A percentile compares a stretch with the other conserved stretches of the same genome.
phyloP scores from a whole-genome alignment of 2,329 filamentous ascomycete genomes.

The Westerdykella sp. region DNA sequence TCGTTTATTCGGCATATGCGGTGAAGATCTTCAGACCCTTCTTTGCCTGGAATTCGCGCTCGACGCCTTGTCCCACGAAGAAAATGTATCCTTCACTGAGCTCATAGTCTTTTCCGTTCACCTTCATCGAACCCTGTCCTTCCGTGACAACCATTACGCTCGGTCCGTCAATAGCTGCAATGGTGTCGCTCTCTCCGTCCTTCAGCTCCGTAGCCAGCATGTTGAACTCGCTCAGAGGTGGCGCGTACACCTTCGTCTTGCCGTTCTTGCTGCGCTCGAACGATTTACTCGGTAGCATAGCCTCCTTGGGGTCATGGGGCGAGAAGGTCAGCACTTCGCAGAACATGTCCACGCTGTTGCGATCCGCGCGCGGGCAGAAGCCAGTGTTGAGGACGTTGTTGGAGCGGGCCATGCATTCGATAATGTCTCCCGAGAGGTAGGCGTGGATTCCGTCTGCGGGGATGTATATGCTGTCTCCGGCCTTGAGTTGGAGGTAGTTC shows the following conservation, averaged over 20 bases:
- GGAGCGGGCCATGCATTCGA: conserved; percentile 71
- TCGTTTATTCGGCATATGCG: conserved; percentile 40
- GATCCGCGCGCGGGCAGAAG: conserved; percentile 62
- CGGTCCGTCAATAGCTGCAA: conserved; percentile 53
- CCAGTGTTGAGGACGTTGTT: conserved; percentile 71
- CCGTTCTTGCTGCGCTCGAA: conserved; percentile 51
- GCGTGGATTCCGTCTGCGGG: conserved; percentile 70
- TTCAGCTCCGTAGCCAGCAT: conserved; percentile 57
- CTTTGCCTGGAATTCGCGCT: conserved; percentile 42
- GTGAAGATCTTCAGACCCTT: conserved; percentile 46
- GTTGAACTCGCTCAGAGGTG: conserved; percentile 66
- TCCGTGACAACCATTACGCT: conserved; percentile 58
- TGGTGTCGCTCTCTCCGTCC: conserved; percentile 53
- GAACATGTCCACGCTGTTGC: conserved; percentile 61
- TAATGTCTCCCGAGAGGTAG: conserved; percentile 66
- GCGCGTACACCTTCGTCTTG: conserved; percentile 58
- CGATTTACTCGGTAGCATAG: conserved; percentile 46
- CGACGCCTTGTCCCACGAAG: conserved; percentile 57
- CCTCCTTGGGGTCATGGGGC: conserved; percentile 53
- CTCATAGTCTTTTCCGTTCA: conserved; percentile 47
- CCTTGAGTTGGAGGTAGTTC: conserved; percentile 63
- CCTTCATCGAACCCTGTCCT: conserved; percentile 53
- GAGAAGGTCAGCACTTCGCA: conserved; percentile 57
- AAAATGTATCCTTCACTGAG: conserved; percentile 59
- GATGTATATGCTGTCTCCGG: conserved; percentile 64